Evolutionary conservation across 176 grass and related monocot genomes (phyloP).

Genomic region (Juncus effusus): DNA sequence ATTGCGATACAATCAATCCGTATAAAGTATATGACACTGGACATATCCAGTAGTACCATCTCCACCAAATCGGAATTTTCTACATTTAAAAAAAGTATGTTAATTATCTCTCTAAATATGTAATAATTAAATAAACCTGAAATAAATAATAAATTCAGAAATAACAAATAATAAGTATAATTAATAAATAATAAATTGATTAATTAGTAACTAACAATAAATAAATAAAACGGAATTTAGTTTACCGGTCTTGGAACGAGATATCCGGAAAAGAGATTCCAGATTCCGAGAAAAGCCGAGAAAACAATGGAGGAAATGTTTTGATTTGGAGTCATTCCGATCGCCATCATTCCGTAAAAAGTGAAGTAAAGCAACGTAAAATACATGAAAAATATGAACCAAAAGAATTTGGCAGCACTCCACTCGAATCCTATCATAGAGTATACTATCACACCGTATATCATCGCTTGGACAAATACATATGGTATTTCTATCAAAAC

Average conservation of each 20-base stretch:
- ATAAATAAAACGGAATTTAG: neutral
- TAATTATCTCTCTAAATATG: neutral
- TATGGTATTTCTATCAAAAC: slow-evolving; percentile 4
- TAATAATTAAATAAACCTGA: neutral
- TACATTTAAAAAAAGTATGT: neutral
- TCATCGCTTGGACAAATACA: slow-evolving; percentile 6
- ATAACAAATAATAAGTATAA: too few species aligned
- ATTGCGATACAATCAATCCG: slow-evolving; percentile 5
- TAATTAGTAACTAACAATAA: too few species aligned
- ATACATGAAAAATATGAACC: slow-evolving; percentile 4
- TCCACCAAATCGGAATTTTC: neutral
- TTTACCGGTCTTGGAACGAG: slow-evolving; percentile 2
- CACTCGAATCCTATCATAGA: slow-evolving; percentile 5
- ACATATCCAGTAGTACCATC: neutral
- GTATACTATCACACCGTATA: slow-evolving; percentile 4
- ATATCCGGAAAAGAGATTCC: neutral
- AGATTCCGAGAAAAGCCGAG: slow-evolving; percentile 1
- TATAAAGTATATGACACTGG: neutral
- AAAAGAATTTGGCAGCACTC: neutral
- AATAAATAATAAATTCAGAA: neutral
- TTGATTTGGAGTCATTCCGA: slow-evolving; percentile 1
- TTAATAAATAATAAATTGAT: too few species aligned
- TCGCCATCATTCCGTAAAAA: slow-evolving; percentile 1
- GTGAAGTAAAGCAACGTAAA: neutral
- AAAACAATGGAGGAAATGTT: neutral